These are phyloP conservation scores for Calocera cornea DNA, from an alignment of 768 basidiomycete genomes.

Conservation along the genomic window DNA sequence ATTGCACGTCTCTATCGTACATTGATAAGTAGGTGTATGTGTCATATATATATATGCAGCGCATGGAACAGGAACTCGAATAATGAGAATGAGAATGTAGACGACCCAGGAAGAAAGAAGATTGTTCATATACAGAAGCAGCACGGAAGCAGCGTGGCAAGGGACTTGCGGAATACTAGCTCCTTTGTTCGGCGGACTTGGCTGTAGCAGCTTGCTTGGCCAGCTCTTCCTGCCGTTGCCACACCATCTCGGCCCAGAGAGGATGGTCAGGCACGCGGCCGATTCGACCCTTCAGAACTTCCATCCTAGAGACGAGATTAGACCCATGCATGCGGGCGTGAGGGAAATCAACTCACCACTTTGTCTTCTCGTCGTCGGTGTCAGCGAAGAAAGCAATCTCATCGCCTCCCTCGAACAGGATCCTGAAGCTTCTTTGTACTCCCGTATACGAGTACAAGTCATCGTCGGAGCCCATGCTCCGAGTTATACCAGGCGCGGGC, in stretches of 20 bases:
- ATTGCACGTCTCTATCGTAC: conserved; percentile 3
- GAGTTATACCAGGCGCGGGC: conserved; percentile 10
- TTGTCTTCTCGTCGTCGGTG: conserved; percentile 69
- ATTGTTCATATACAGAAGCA: not conserved
- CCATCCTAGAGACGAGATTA: conserved; percentile 43
- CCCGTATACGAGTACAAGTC: conserved; percentile 35
- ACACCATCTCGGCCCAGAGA: conserved; percentile 81
- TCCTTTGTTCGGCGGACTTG: not conserved
- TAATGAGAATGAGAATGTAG: not conserved
- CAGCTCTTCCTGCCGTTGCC: conserved; percentile 57
- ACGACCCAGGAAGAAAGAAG: not conserved
- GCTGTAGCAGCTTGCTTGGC: not conserved
- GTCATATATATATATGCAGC: not conserved
- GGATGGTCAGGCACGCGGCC: conserved; percentile 86
- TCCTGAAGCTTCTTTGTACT: conserved; percentile 71
- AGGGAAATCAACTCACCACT: conserved; percentile 48
- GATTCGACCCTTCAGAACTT: conserved; percentile 68
- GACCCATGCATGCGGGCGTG: conserved; percentile 3
- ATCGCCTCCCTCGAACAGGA: conserved; percentile 63
- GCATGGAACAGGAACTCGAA: not conserved
- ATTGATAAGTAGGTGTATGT: not conserved
- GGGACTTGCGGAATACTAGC: not conserved
- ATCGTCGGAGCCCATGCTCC: conserved; percentile 28
- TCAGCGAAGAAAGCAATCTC: conserved; percentile 87
- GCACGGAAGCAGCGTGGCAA: not conserved